Evolutionary conservation across 148 eudicot species (phyloP).

Genomic region (Fagopyrum tataricum): DNA sequence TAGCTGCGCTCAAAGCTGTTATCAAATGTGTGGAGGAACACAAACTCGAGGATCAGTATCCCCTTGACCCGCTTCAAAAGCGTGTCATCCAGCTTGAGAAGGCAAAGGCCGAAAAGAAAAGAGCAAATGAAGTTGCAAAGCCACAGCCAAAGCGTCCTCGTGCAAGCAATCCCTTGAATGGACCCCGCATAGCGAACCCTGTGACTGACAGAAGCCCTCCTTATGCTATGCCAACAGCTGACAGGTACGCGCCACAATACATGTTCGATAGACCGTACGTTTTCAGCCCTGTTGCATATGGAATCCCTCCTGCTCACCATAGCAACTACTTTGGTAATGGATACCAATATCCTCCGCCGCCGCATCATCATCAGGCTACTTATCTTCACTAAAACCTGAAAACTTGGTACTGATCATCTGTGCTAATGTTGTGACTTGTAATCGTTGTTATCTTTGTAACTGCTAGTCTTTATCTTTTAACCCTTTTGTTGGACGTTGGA

Average conservation of each 20-base stretch:
- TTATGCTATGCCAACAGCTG: constrained; percentile 47
- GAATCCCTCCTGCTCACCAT: constrained; percentile 51
- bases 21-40: constrained; percentile 92
- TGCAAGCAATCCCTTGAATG: constrained; percentile 54
- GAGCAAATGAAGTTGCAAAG: constrained; percentile 77
- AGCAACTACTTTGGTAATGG: constrained; percentile 77
- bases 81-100: constrained; percentile 73
- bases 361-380: constrained; percentile 51
- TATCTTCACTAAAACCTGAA: constrained; percentile 55
- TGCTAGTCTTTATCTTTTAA: constrained; percentile 45
- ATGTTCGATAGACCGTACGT: constrained; percentile 71
- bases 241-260: constrained; percentile 64
- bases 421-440: constrained; percentile 37
- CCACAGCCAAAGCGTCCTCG: constrained; percentile 96
- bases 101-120: constrained; percentile 90
- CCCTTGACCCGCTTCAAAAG: constrained; percentile 67
- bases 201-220: constrained; percentile 56
- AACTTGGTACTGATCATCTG: constrained; percentile 33
- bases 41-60: constrained; percentile 73
- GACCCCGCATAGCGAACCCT: constrained; percentile 46
- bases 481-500: constrained; percentile 51
- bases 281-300: constrained; percentile 36
- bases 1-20: constrained; percentile 76
- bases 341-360: constrained; percentile 40
- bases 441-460: constrained; percentile 41